These are phyloP conservation scores for Yarrowia yakushimensis DNA, from an alignment of 805 yeast genomes.

Conservation along the genomic window DNA sequence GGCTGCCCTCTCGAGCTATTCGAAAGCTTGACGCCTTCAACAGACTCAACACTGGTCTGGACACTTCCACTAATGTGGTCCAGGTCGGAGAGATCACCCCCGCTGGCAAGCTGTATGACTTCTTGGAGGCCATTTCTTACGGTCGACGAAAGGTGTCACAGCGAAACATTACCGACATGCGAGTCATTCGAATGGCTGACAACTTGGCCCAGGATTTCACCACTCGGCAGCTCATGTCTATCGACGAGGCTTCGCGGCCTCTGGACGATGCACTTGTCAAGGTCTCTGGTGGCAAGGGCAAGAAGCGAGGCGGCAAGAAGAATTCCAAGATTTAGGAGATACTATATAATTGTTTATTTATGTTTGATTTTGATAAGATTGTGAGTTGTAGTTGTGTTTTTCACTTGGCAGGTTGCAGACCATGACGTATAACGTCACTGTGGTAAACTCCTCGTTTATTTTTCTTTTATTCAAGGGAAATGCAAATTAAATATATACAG, in stretches of 20 bases:
- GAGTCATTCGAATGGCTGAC: conserved; percentile 21
- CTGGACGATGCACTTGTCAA: conserved; percentile 16
- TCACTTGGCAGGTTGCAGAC: too few species aligned
- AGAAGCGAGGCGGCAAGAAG: conserved; percentile 7
- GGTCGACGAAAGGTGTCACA: conserved; percentile 37
- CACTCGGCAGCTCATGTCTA: conserved; percentile 18
- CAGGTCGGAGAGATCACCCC: conserved; percentile 30
- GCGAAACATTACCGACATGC: conserved; percentile 21
- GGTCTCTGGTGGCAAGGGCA: neutral
- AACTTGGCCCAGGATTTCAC: conserved; percentile 6
- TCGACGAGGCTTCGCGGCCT: conserved; percentile 20
- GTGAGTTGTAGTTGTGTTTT: neutral
- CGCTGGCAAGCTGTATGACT: conserved; percentile 36
- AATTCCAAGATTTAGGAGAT: conserved; percentile 7
- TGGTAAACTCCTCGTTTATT: too few species aligned
- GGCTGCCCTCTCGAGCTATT: conserved; percentile 12
- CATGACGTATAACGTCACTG: too few species aligned
- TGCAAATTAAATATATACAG: too few species aligned
- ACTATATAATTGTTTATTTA: neutral
- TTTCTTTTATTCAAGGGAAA: too few species aligned
- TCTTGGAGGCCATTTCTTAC: conserved; percentile 37
- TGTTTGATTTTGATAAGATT: neutral
- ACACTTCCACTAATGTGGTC: conserved; percentile 9
- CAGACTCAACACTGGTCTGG: conserved; percentile 7
- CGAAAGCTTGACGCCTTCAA: conserved; percentile 11